phyloP scores from a whole-genome alignment of 2,329 filamentous ascomycete species.

The Nemania serpens region DNA sequence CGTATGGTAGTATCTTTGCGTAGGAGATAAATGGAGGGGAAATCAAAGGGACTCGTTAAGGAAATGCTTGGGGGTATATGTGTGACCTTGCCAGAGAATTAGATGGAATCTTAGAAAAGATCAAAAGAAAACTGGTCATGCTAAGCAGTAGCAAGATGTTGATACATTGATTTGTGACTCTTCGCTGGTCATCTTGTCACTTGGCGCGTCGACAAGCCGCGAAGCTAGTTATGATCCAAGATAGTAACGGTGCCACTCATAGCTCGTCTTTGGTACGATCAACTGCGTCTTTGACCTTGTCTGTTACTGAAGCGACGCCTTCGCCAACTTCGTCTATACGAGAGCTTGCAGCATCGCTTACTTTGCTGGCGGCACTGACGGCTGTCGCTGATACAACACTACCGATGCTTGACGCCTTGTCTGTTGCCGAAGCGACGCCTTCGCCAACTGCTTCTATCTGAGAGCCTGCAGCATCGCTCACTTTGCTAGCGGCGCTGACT shows the following conservation, averaged over 20 bases:
- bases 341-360: constrained; percentile 33
- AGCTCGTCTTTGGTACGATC: constrained; percentile 31
- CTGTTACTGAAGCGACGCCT: constrained; percentile 17
- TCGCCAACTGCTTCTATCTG: constrained; percentile 29
- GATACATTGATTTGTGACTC: not conserved
- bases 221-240: not conserved
- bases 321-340: constrained; percentile 29
- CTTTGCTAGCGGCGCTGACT: constrained; percentile 35
- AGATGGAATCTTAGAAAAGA: constrained; percentile 12
- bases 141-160: not conserved
- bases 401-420: constrained; percentile 46
- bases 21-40: not conserved
- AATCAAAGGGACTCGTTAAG: not conserved
- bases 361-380: constrained; percentile 35
- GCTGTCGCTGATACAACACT: constrained; percentile 43
- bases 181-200: not conserved
- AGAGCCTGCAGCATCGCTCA: constrained; percentile 34
- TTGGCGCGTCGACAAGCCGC: not conserved
- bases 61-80: constrained; percentile 28
- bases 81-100: constrained; percentile 27
- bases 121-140: not conserved
- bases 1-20: not conserved
- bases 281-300: constrained; percentile 37
- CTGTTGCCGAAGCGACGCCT: constrained; percentile 18
- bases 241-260: not conserved